Evolutionary conservation across 805 yeast species (phyloP), one percentile per base, ranked within the genome.

Genomic region (Zygosaccharomyces siamensis): DNA sequence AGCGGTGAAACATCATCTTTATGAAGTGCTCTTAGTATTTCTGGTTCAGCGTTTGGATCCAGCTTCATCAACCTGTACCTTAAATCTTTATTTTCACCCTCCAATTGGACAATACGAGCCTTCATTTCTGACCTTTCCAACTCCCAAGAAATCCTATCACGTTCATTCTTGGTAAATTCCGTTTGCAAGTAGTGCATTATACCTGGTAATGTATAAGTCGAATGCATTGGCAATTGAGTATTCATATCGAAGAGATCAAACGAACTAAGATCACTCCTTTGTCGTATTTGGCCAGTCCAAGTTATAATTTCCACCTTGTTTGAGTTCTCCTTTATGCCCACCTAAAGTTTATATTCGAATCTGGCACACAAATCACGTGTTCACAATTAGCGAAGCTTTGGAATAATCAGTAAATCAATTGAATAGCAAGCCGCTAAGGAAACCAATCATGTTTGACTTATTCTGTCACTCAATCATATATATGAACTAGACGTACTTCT

Each of bases 171-270:
- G 46, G 81, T 80, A 74, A 81, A 80, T 56, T 81, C 85, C 21
- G 76, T 68, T 59, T 81, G 86, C 57, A 81, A 70, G 52, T 77
- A 81, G 58, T 79, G 77, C 80, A 81, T 79, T 28, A 81, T 81
- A 44, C 86, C 85, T 38, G 73, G 72, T 28, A 66, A 44, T 14
- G 68, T 60, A 47, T 64, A 64, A 18, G 55, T 60, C 21, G 58
- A 58, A 38, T 53, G 61, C 43, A 54, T 39, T 31, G 54, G 54
- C 23, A 43, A 26, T 27, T 48, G 55, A 21, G 31, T 51, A 43
- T 51, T 48, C 55, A 51, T 51, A 12, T 14, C 30, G 28, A 18
- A 28, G 21, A 21, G 8, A 41, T 14, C 37, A 28, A 14, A 18
- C 14, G 3, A 30, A 30, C 30, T 21, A n/a, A 12, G 20, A 41